phyloP scores from a whole-genome alignment of 306 rosid species.

The Herpetospermum pedunculosum region DNA sequence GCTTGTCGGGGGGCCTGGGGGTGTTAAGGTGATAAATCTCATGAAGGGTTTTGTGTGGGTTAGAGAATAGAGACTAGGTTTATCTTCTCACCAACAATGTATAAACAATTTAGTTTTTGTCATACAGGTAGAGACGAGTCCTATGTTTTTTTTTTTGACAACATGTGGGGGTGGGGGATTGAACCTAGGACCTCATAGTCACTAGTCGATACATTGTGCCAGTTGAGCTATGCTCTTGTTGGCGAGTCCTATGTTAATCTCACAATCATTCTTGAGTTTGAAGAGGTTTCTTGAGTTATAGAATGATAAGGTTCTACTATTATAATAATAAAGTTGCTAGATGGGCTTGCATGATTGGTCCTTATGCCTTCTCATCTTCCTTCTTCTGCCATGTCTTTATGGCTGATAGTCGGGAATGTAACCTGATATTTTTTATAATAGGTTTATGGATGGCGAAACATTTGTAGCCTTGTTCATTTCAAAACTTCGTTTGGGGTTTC shows the following conservation, averaged over 20 bases:
- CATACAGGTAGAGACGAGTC: background rate
- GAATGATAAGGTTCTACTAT: background rate
- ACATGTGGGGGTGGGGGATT: too few relatives aligned
- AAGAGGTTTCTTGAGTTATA: background rate
- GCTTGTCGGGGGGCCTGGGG: background rate
- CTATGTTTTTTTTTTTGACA: too few relatives aligned
- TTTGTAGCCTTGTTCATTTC: background rate
- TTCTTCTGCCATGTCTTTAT: background rate
- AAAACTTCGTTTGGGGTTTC: background rate
- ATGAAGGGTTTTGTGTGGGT: background rate
- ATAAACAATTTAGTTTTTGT: background rate
- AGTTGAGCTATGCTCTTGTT: too few relatives aligned
- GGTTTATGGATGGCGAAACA: background rate
- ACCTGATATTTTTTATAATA: background rate
- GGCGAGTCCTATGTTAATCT: background rate
- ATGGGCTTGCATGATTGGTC: background rate
- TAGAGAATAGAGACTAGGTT: background rate
- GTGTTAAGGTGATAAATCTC: background rate
- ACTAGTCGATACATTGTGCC: too few relatives aligned
- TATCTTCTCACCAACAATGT: background rate
- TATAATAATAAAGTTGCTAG: background rate
- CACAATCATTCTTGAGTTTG: background rate
- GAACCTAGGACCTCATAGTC: too few relatives aligned
- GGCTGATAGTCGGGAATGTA: background rate
- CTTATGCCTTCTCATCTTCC: background rate